Conservation (phyloP, 2,329 filamentous ascomycete species). For the Aaosphaeria arxii region DNA sequence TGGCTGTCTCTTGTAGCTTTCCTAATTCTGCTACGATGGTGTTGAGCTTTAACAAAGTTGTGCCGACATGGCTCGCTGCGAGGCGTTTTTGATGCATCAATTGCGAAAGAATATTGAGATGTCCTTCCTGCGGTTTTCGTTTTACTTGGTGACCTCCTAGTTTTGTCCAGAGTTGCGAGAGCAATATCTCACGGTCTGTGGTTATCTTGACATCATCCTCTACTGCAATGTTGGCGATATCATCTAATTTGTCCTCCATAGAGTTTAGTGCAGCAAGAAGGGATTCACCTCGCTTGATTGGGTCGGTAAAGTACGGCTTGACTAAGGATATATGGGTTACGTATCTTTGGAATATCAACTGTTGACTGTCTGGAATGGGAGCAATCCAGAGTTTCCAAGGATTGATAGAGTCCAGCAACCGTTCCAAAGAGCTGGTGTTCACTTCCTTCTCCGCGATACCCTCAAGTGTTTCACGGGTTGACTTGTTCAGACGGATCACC, state of each 20-base stretch:
- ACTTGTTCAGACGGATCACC: slow-evolving; percentile 71
- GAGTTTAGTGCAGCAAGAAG: slow-evolving; percentile 64
- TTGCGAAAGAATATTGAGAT: slow-evolving; percentile 62
- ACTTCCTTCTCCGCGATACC: slow-evolving; percentile 51
- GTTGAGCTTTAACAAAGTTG: slow-evolving; percentile 69
- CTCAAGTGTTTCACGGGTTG: slow-evolving; percentile 69
- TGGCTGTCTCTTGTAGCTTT: slow-evolving; percentile 69
- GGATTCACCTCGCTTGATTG: slow-evolving; percentile 69
- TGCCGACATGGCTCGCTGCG: slow-evolving; percentile 66
- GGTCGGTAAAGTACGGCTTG: slow-evolving; percentile 63
- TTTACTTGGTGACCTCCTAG: slow-evolving; percentile 66
- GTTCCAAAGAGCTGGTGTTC: slow-evolving; percentile 35
- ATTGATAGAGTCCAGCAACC: slow-evolving; percentile 45
- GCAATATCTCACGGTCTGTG: slow-evolving; percentile 61
- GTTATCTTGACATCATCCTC: slow-evolving; percentile 60
- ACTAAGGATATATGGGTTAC: slow-evolving; percentile 68
- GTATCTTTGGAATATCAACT: slow-evolving; percentile 70
- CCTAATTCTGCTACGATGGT: slow-evolving; percentile 69
- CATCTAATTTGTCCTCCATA: slow-evolving; percentile 66
- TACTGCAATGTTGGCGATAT: slow-evolving; percentile 67
- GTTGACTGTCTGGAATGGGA: slow-evolving; percentile 18
- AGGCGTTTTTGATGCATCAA: slow-evolving; percentile 65
- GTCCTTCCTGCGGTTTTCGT: slow-evolving; percentile 59
- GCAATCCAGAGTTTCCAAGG: slow-evolving; percentile 57
- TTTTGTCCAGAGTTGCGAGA: slow-evolving; percentile 70